These are phyloP conservation scores for Mortierella sp. DNA, from an alignment of 371 early-diverging fungal species.

Conservation along the genomic window DNA sequence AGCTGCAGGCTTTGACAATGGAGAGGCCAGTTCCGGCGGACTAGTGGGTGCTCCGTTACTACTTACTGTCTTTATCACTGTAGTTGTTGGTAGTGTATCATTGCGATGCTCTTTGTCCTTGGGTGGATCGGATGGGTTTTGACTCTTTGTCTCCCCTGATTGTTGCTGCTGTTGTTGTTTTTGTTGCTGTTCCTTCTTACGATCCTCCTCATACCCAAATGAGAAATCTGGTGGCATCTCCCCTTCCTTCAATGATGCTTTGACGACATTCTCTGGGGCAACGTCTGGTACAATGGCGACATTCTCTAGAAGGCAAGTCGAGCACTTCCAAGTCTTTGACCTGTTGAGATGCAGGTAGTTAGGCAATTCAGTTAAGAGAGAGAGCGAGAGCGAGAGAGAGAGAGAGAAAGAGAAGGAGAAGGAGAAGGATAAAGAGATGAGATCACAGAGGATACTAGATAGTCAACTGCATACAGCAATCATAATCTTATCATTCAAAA, in stretches of 20 bases:
- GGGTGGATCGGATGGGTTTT: too few relatives aligned
- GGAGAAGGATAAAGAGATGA: neutral
- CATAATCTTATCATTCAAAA: neutral
- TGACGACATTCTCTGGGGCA: slow-evolving; percentile 42
- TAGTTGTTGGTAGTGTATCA: neutral
- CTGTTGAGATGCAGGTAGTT: slow-evolving; percentile 3
- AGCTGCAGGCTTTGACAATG: too few relatives aligned
- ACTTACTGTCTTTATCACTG: neutral
- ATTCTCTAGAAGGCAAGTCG: slow-evolving; percentile 27
- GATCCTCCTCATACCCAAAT: slow-evolving; percentile 49
- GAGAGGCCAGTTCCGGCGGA: too few relatives aligned
- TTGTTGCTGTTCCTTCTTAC: slow-evolving; percentile 24
- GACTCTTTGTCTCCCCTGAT: too few relatives aligned
- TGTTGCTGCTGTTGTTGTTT: neutral
- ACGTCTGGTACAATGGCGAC: slow-evolving; percentile 42
- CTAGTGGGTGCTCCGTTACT: too few relatives aligned
- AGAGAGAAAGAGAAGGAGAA: neutral
- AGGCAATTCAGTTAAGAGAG: neutral
- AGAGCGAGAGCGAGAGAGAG: neutral
- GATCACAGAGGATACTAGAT: neutral
- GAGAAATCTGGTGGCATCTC: slow-evolving; percentile 52
- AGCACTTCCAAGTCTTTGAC: slow-evolving; percentile 49
- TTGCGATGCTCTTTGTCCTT: neutral
- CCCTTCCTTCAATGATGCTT: slow-evolving; percentile 39
- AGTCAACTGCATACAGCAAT: neutral